Evolutionary conservation across 768 basidiomycete genomes (phyloP).

Genomic region (Mycena amicta): DNA sequence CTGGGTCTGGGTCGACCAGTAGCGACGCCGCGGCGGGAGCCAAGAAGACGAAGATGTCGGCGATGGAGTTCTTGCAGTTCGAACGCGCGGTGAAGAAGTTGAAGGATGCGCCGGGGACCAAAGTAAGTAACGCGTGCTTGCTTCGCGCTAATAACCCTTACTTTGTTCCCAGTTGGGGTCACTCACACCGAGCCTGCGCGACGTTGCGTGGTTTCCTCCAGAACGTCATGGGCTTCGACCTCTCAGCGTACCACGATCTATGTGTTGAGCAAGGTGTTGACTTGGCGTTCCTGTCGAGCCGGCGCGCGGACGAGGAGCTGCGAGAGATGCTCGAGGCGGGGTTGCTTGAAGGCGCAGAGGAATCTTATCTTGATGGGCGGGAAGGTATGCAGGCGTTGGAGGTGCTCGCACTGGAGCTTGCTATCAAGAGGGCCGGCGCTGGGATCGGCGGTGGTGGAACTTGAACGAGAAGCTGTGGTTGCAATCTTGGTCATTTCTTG

Average conservation of each 20-base stretch:
- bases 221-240: constrained; percentile 15
- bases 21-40: too few relatives aligned
- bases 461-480: too few relatives aligned
- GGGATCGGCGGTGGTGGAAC: too few relatives aligned
- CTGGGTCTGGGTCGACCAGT: neutral
- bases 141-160: neutral
- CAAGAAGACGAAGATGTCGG: neutral
- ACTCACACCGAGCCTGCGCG: neutral
- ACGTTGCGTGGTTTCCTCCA: constrained; percentile 1
- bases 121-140: neutral
- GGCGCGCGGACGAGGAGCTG: neutral
- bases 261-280: constrained; percentile 1
- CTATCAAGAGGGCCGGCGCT: too few relatives aligned
- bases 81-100: neutral
- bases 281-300: neutral
- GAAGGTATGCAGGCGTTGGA: constrained; percentile 7
- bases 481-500: too few relatives aligned
- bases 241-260: neutral
- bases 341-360: neutral
- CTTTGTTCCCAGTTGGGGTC: neutral
- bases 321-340: neutral
- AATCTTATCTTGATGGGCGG: neutral
- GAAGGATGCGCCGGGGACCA: neutral
- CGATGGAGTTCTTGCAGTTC: neutral
- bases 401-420: constrained; percentile 8